Base-by-base conservation (phyloP, 805 yeast species). In the Blastobotrys chiropterorum region DNA sequence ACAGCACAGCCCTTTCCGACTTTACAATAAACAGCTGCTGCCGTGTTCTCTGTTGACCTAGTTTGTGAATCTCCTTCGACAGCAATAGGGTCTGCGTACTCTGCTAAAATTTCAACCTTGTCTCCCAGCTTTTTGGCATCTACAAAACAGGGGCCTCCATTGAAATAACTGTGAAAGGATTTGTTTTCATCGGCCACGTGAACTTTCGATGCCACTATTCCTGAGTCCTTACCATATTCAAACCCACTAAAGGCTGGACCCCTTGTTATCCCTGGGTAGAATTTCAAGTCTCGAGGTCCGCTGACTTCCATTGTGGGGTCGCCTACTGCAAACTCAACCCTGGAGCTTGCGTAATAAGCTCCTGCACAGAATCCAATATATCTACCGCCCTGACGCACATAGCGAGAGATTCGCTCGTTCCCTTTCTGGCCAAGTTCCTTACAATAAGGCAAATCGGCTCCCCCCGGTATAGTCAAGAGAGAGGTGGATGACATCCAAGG, bases 301-400 rank as follows among this genome's bases (percentile, higher is more conserved):
- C 83, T 74, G 2, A 94, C 96, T 63, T 88, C 97, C 77, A 88
- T 72, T 1, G 53, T 54, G 0, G 80, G 77, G 59, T 80, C 72
- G 1, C 94, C 95, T 30, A 78, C 83, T 59, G 88, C 96, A 65
- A 94, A 94, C 63, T 92, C 97, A 58, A 86, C 83, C 41, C 83
- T 68, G 0, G 77, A 67, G 11, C 90, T 77, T 0, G 83, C 92
- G 63, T 80, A 94, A 68, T 94, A 94, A 0, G 86, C 98, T 43
- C 99, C 99, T 7, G 99, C 94, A 69, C 99, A 94, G 56, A 94
- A 80, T 0, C 99, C 99, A 17, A 92, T 67, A 62, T 72, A 89
- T 47, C 74, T 72, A 1, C 99, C 99, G 30, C 98, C 99, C 50
- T 74, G 72, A 30, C 81, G 72, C 1, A 89, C 89, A 58, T 75